Evolutionary conservation across 441 rosid genomes (phyloP).

Genomic region (Viola pubescens): DNA sequence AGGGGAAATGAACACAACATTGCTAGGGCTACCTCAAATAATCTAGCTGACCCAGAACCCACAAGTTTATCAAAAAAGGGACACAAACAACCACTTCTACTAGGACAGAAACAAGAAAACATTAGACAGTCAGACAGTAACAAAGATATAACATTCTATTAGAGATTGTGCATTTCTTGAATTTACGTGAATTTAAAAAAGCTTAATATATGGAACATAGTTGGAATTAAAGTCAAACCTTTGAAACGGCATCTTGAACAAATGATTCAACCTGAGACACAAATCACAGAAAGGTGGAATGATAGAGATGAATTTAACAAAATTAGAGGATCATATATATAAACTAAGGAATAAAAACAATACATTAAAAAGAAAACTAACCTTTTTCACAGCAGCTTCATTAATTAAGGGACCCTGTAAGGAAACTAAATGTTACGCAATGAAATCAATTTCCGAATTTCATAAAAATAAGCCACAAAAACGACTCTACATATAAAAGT

Average conservation of each 20-base stretch:
- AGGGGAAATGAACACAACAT: too few species aligned
- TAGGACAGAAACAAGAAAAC: too few species aligned
- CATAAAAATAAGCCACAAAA: slow-evolving; percentile 1
- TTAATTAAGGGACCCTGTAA: slow-evolving; percentile 93
- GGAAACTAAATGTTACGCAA: slow-evolving; percentile 15
- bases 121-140: too few species aligned
- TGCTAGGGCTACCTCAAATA: too few species aligned
- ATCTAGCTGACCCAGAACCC: too few species aligned
- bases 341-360: slow-evolving; percentile 4
- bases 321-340: neutral
- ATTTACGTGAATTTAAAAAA: too few species aligned
- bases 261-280: slow-evolving; percentile 70
- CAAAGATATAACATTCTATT: too few species aligned
- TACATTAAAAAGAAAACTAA: slow-evolving; percentile 23
- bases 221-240: slow-evolving; percentile 42
- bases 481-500: neutral
- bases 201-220: too few species aligned
- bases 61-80: too few species aligned
- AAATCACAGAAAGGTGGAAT: slow-evolving; percentile 14
- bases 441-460: slow-evolving; percentile 13
- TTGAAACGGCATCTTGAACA: slow-evolving; percentile 75
- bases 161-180: too few species aligned
- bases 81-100: too few species aligned
- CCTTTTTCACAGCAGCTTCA: slow-evolving; percentile 91
- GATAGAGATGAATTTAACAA: neutral